phyloP scores from a whole-genome alignment of 2,329 filamentous ascomycete species.

The Cytospora mali region DNA sequence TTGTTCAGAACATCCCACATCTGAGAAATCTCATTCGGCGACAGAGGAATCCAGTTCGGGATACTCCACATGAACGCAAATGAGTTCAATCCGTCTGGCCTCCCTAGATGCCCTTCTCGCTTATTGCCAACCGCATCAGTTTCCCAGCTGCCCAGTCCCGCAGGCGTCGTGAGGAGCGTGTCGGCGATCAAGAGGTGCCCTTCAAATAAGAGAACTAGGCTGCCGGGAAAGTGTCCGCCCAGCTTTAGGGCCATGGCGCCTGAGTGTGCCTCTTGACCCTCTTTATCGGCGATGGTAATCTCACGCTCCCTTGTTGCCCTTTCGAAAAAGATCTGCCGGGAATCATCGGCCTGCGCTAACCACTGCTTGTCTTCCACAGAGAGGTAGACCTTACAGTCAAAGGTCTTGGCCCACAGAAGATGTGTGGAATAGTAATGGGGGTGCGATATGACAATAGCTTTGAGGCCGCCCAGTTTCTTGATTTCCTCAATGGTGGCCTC shows the following conservation, averaged over 20 bases:
- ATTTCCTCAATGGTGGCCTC: constrained; percentile 62
- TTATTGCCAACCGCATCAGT: constrained; percentile 43
- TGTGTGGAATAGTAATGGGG: constrained; percentile 84
- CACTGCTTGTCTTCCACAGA: constrained; percentile 67
- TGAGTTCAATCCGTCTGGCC: constrained; percentile 50
- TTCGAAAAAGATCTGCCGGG: constrained; percentile 51
- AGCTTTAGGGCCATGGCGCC: constrained; percentile 67
- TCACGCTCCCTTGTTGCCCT: constrained; percentile 44
- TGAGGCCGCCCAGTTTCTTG: constrained; percentile 63
- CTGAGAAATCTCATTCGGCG: constrained; percentile 60
- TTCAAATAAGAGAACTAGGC: constrained; percentile 65
- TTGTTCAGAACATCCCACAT: constrained; percentile 72
- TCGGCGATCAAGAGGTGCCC: constrained; percentile 73
- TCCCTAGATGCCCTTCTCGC: constrained; percentile 32
- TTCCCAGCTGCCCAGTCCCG: constrained; percentile 52
- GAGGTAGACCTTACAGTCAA: constrained; percentile 71
- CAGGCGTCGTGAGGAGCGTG: constrained; percentile 72
- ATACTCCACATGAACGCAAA: constrained; percentile 79
- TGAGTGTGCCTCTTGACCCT: constrained; percentile 30
- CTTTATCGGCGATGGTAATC: constrained; percentile 36
- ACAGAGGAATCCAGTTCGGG: constrained; percentile 73
- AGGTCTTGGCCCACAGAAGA: constrained; percentile 70
- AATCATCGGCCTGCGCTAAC: constrained; percentile 51
- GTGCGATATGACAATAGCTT: constrained; percentile 75
- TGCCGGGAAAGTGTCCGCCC: constrained; percentile 81